Evolutionary conservation across 148 eudicot species (phyloP), one percentile per base, ranked within the genome.

Genomic region (Nepenthes mirabilis): DNA sequence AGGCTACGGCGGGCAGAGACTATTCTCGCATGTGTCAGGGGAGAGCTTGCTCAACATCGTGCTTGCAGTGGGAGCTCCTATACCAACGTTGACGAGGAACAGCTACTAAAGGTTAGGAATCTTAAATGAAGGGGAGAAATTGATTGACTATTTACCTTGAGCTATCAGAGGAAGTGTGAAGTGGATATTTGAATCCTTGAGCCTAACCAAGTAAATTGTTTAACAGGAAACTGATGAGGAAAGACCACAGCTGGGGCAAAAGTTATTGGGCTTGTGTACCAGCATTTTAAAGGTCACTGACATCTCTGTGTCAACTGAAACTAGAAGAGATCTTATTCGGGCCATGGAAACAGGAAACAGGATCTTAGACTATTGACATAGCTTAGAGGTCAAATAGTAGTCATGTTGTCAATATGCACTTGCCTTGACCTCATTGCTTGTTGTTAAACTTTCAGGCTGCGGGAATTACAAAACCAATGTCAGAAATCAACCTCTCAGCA

Each of bases 221-320:
- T 57, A 33, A 65, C 77, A 90, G 97, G 88, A 86, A 74, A 48
- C 71, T 72, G 95, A 90, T 71, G 82, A 64, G 64, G 95, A 86
- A 76, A 86, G 79, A 65, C 64, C 80, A 48, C 86, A 82, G 43
- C 66, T 90, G 63, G 91, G 88, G 52, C 85, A 86, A 58, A 80
- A 72, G 65, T 69, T 90, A 59, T 47, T 82, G 37, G 79, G 75
- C 69, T 72, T 90, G 72, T 86, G 95, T 58, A 90, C 88, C 59
- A 79, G 72, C 74, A 81, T 90, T 72, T 66, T 87, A 63, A 84
- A 86, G 97, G 97, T 89, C 1, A 61, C 70, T 59, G 23, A 14
- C 36, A 53, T 11, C 51, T 1, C 34, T 54, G 55, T n/a, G 35
- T 23, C 23, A 34, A 47, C 10, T 47, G 7, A 5, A 23, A 2